Base-by-base conservation (phyloP, 768 basidiomycete species). In the Butyriboletus loyo region DNA sequence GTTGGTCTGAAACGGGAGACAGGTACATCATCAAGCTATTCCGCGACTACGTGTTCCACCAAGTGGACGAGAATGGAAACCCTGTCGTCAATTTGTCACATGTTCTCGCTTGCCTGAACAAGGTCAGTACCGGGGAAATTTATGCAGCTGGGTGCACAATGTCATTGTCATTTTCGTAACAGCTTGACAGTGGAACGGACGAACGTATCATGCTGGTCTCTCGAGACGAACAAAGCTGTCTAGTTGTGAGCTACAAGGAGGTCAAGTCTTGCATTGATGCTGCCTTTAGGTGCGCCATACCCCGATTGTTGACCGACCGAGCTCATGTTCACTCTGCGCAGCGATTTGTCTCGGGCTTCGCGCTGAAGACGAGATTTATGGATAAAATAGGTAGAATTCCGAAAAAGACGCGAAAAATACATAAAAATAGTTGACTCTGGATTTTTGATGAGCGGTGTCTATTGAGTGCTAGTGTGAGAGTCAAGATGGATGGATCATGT, bases 1-100 rank as follows among this genome's bases (percentile, higher is more conserved):
- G 95, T 3, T 99, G 97, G 97, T 94, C 95, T 13, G 97, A 99
- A 66, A 98, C 97, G 0, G 97, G 97, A 2, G 97, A 99, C 65
- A 77, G 96, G 55, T 99, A 99, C 68, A 92, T 98, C 66, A 82
- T 99, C 76, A 98, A 97, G 77, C 81, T 99, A 41, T 98, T 99
- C 80, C 82, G 97, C 17, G 97, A 99, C 70, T 95, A 90, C 61
- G 94, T 99, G 24, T 99, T 99, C 71, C 97, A 99, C 66, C 94
- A 97, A 69, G 87, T 97, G 37, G 94, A 97, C 58, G 91, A 93
- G 64, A 79, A 83, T 58, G 91, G 92, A 10, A 85, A 87, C 48
- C 95, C 97, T 0, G 83, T 97, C 17, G 77, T 98, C 51, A 94
- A 95, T 65, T 72, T 99, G 54, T 82, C 86, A 0, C 95, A 98